These are phyloP conservation scores for Botryosphaeria dothidea DNA, from an alignment of 2,329 filamentous ascomycete genomes.

Conservation along the genomic window DNA sequence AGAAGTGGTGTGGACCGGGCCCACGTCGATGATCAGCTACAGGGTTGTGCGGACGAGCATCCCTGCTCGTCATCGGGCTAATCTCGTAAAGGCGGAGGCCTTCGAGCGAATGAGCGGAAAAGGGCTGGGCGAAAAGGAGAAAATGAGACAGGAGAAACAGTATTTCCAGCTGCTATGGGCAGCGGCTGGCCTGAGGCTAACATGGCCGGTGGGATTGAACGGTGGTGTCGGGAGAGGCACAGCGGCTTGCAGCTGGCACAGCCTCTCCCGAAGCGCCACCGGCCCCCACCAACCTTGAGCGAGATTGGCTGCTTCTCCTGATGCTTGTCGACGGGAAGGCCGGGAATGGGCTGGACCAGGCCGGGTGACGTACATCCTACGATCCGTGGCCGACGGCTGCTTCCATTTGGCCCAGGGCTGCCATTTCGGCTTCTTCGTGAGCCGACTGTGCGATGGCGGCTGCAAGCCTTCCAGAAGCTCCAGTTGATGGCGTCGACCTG, in stretches of 20 bases:
- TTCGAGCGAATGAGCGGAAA: not conserved
- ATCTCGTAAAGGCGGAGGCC: conserved; percentile 17
- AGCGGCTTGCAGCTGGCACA: not conserved
- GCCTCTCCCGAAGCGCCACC: conserved; percentile 13
- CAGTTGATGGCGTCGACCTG: conserved; percentile 1
- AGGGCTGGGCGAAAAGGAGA: not conserved
- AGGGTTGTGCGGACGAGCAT: conserved; percentile 12
- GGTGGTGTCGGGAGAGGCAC: conserved; percentile 16
- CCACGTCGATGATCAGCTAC: conserved; percentile 17
- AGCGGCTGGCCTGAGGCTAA: not conserved
- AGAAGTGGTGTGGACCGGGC: not conserved
- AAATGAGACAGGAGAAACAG: conserved; percentile 15
- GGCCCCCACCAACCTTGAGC: not conserved
- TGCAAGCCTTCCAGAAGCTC: not conserved
- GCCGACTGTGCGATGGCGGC: not conserved
- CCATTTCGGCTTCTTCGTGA: not conserved
- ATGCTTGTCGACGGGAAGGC: not conserved
- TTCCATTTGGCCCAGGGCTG: not conserved
- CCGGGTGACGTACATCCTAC: not conserved
- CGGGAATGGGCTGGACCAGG: not conserved
- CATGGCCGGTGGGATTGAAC: not conserved
- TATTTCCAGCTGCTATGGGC: conserved; percentile 4
- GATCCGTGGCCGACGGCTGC: not conserved
- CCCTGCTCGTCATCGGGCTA: conserved; percentile 11
- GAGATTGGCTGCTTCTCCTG: conserved; percentile 14